Percentiles rank a stretch among this genome's conserved stretches.
phyloP scores from a whole-genome alignment of 768 basidiomycete species.

The Lepiota brunneoincarnata region DNA sequence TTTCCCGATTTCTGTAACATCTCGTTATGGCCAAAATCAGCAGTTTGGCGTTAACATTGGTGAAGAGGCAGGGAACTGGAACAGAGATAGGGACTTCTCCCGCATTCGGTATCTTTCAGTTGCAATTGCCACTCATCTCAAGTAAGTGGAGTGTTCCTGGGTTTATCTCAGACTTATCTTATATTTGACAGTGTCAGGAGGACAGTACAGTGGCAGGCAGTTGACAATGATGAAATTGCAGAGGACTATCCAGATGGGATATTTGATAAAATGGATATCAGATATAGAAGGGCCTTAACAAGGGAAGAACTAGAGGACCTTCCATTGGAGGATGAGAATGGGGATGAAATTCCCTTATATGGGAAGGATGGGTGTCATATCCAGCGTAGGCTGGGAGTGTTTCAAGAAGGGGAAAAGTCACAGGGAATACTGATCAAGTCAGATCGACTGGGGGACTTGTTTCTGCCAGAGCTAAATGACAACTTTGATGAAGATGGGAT shows the following conservation, averaged over 20 bases:
- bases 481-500: background rate
- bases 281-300: background rate
- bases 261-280: background rate
- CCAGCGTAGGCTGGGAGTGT: background rate
- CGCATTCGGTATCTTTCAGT: background rate
- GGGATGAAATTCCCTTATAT: background rate
- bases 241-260: background rate
- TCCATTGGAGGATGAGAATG: background rate
- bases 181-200: background rate
- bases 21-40: background rate
- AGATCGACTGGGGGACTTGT: background rate
- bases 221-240: background rate
- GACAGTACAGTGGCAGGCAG: background rate
- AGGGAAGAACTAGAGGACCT: background rate
- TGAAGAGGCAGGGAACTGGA: background rate
- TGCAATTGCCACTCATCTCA: background rate
- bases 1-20: background rate
- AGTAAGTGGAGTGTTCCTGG: background rate
- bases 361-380: background rate
- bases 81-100: background rate
- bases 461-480: background rate
- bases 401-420: background rate
- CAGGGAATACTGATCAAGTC: background rate
- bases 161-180: background rate
- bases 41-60: background rate